phyloP scores from a whole-genome alignment of 768 basidiomycete genomes.

The Guyanaporus albipodus region DNA sequence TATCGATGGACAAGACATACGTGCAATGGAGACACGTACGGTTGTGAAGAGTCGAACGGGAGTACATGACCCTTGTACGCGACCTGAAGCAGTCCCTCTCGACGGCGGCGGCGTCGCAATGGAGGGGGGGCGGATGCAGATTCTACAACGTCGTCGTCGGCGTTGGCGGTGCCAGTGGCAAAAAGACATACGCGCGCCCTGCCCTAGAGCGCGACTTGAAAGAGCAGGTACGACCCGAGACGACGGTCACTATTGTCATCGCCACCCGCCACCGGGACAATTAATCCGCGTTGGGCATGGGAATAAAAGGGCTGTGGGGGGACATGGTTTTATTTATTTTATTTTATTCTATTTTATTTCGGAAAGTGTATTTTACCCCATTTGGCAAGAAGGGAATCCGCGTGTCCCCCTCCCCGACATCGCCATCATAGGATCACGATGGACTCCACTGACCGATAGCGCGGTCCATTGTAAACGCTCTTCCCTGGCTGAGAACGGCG shows the following conservation, averaged over 20 bases:
- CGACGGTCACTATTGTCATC: constrained; percentile 28
- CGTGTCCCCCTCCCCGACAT: no score
- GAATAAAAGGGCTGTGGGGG: constrained; percentile 21
- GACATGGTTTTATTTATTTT: constrained; percentile 9
- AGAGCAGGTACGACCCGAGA: constrained; percentile 9
- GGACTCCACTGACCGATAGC: constrained; percentile 56
- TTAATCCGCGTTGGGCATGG: constrained; percentile 17
- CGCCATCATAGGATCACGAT: constrained; percentile 54
- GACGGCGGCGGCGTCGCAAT: constrained; percentile 19
- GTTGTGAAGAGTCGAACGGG: no score
- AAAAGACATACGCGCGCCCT: constrained; percentile 7
- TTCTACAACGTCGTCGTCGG: constrained; percentile 7
- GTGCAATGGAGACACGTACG: no score
- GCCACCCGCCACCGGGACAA: constrained; percentile 33
- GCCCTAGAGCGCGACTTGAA: constrained; percentile 15
- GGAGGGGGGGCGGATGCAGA: constrained; percentile 9
- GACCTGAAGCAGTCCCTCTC: no score
- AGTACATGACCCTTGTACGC: no score
- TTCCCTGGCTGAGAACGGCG: constrained; percentile 64
- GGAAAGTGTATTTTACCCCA: background rate
- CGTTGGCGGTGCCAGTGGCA: constrained; percentile 10
- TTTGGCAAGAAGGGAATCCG: constrained; percentile 12
- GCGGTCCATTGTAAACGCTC: constrained; percentile 78
- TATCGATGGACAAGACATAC: constrained; percentile 10
- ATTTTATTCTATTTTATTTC: constrained; percentile 6